phyloP scores from a whole-genome alignment of 202 grass and related monocot genomes.

The Schoenoplectus tabernaemontani region DNA sequence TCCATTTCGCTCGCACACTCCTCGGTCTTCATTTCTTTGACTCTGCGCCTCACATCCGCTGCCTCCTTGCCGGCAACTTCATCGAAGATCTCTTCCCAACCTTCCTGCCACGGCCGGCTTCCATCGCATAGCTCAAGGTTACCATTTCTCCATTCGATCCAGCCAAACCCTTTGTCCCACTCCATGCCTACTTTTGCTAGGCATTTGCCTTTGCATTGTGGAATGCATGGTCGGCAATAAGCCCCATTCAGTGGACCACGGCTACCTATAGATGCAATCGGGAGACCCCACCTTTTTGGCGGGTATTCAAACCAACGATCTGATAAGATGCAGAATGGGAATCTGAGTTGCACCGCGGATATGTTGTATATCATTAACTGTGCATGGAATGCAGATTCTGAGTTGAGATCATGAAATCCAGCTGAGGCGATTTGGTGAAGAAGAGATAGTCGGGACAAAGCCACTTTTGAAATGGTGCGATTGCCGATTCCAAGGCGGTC shows the following conservation, averaged over 20 bases:
- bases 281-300: slow-evolving; percentile 30
- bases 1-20: slow-evolving; percentile 30
- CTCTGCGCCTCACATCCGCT: slow-evolving; percentile 3
- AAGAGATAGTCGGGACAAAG: slow-evolving; percentile 48
- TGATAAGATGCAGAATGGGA: slow-evolving; percentile 68
- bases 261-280: slow-evolving; percentile 49
- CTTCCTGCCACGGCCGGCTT: slow-evolving; percentile 30
- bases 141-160: slow-evolving; percentile 50
- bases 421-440: slow-evolving; percentile 33
- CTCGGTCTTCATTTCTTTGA: slow-evolving; percentile 15
- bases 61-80: slow-evolving; percentile 31
- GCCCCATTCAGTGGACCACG: slow-evolving; percentile 58
- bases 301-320: slow-evolving; percentile 45
- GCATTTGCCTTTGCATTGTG: slow-evolving; percentile 31
- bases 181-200: neutral
- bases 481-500: slow-evolving; percentile 56
- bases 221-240: slow-evolving; percentile 53
- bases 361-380: slow-evolving; percentile 30
- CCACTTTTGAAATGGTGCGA: slow-evolving; percentile 10
- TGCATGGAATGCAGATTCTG: slow-evolving; percentile 54
- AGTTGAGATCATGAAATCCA: slow-evolving; percentile 43
- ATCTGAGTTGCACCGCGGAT: neutral
- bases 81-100: slow-evolving; percentile 54
- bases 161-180: slow-evolving; percentile 26
- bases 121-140: slow-evolving; percentile 51